Percentiles rank a stretch among this genome's conserved stretches.
phyloP scores from a whole-genome alignment of 116 monocot species.

The Trichopus zeylanicus region DNA sequence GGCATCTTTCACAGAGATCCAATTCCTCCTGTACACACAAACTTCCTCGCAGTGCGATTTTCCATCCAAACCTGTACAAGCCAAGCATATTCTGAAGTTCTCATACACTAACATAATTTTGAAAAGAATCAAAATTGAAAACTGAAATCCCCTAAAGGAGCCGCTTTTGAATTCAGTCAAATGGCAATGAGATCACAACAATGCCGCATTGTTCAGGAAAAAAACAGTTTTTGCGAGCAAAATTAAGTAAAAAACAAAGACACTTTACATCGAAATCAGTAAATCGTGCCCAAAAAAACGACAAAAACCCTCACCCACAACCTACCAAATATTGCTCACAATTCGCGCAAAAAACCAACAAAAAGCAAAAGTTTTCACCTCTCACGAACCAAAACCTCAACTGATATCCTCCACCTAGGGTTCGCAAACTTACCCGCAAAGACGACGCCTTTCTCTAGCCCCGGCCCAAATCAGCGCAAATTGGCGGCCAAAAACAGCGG shows the following conservation, averaged over 20 bases:
- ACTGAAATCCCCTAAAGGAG: not conserved
- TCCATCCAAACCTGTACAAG: not conserved
- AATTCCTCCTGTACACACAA: not conserved
- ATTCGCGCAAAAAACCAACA: not conserved
- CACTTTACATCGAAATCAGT: too few relatives aligned
- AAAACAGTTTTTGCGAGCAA: too few relatives aligned
- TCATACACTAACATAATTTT: not conserved
- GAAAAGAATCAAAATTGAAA: not conserved
- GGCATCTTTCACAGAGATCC: conserved; percentile 51
- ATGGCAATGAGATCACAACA: not conserved
- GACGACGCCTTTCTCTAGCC: not conserved
- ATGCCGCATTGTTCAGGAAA: not conserved
- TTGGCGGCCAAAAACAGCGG: not conserved
- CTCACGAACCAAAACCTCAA: not conserved
- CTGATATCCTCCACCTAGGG: not conserved
- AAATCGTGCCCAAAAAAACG: too few relatives aligned
- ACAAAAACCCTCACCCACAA: too few relatives aligned
- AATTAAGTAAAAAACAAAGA: too few relatives aligned
- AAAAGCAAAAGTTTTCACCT: not conserved
- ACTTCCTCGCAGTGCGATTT: not conserved
- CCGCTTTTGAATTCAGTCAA: too few relatives aligned
- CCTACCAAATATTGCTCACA: not conserved
- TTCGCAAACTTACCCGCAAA: not conserved
- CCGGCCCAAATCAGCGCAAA: not conserved
- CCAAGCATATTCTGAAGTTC: not conserved